Evolutionary conservation across 176 grass and related monocot species (phyloP).

Genomic region (Juncus inflexus): DNA sequence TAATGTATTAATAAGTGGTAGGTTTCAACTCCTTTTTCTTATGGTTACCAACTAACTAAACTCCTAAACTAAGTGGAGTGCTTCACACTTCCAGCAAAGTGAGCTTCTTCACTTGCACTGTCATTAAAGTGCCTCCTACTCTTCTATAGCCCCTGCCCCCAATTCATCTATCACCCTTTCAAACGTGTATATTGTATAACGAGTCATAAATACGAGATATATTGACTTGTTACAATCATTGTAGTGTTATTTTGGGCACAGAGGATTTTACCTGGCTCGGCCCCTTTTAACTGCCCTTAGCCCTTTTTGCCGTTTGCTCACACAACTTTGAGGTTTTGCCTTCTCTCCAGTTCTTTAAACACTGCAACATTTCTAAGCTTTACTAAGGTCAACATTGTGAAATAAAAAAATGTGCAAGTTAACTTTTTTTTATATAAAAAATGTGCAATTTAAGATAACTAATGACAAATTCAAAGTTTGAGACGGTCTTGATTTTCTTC

Average conservation of each 20-base stretch:
- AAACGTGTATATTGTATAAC: too few species aligned
- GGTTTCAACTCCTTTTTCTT: constrained; percentile 17
- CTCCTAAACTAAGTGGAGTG: constrained; percentile 3
- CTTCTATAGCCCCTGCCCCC: neutral
- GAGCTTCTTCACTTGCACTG: constrained; percentile 31
- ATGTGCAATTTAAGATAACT: too few species aligned
- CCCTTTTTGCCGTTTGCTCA: constrained; percentile 4
- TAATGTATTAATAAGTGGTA: constrained; percentile 6
- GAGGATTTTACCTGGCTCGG: neutral
- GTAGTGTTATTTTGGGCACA: neutral
- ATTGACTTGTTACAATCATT: neutral
- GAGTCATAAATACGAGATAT: too few species aligned
- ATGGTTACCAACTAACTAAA: too few species aligned
- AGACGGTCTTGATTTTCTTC: too few species aligned
- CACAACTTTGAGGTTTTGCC: neutral
- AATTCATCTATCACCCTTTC: too few species aligned
- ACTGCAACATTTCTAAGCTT: too few species aligned
- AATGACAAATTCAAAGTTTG: too few species aligned
- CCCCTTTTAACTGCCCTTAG: constrained; percentile 12
- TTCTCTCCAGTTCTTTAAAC: too few species aligned
- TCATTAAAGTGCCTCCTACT: constrained; percentile 26
- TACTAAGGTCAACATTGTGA: too few species aligned
- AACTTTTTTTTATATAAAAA: too few species aligned
- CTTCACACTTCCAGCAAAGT: constrained; percentile 33
- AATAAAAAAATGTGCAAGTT: too few species aligned